Percentiles rank a stretch among this genome's conserved stretches.
Conservation (phyloP, 2,329 filamentous ascomycete species). For the Neocatenulostroma microsporum region DNA sequence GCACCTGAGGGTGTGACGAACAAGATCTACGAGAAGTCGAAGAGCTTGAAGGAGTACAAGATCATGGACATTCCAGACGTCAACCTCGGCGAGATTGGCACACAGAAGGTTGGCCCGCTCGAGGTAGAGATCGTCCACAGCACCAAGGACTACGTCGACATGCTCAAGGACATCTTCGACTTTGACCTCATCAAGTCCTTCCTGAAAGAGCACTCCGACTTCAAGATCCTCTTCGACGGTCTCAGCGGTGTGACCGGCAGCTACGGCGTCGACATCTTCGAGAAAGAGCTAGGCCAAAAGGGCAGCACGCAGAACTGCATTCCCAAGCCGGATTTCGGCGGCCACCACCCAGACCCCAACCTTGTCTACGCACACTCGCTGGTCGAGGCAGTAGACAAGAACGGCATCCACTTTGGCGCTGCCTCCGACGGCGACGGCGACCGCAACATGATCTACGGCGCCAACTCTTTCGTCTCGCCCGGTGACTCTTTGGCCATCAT, state of each 20-base stretch:
- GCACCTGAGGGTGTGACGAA: conserved; percentile 95
- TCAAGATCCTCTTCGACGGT: conserved; percentile 95
- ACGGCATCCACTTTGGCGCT: conserved; percentile 88
- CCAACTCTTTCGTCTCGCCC: conserved; percentile 90
- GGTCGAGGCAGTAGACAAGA: conserved; percentile 86
- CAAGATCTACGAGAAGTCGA: conserved; percentile 92
- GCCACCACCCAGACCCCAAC: conserved; percentile 96
- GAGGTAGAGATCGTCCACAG: conserved; percentile 96
- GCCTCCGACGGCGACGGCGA: conserved; percentile 96
- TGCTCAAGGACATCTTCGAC: conserved; percentile 98
- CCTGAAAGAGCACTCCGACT: conserved; percentile 76
- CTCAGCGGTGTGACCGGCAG: conserved; percentile 91
- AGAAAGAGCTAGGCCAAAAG: conserved; percentile 80
- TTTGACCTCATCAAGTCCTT: conserved; percentile 94
- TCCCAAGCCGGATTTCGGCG: conserved; percentile 89
- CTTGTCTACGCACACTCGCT: conserved; percentile 93
- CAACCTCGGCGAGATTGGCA: conserved; percentile 75
- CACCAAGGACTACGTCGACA: conserved; percentile 80
- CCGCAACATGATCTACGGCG: conserved; percentile 99
- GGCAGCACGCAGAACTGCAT: conserved; percentile 83
- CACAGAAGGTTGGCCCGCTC: conserved; percentile 71
- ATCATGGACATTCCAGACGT: conserved; percentile 78
- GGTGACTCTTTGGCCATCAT: conserved; percentile 98
- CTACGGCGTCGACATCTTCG: conserved; percentile 91
- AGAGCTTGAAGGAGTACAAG: conserved; percentile 86